Base-by-base conservation (phyloP, 441 rosid genomes). In the Gossypium gossypioides region DNA sequence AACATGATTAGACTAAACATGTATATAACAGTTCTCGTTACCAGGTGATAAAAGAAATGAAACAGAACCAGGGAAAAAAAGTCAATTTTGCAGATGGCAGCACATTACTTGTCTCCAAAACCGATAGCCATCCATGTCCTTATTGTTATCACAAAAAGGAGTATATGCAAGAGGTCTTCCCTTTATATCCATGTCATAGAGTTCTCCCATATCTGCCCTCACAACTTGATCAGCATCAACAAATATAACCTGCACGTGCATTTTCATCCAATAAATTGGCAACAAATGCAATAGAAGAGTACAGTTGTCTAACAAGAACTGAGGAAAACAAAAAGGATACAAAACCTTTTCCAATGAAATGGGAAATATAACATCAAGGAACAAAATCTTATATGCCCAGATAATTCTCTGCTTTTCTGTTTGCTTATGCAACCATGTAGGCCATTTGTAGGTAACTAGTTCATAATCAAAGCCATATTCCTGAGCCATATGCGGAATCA, bases 151-250 rank as follows among this genome's bases (percentile, higher is more conserved):
- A 74, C 99, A 96, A 62, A 96, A 96, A 21, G 99, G 97, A 75
- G 99, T 96, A 79, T 96, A 96, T 10, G 99, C 99, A 59, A 91
- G 96, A 78, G 99, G 97, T 79, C 93, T 91, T 80, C 98, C 98
- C 84, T 91, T 93, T 37, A 96, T 75, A 82, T 96, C 91, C 99
- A 93, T 96, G 86, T 93, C 99, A 76, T 96, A 96, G 56, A 96
- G 90, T 77, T 96, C 98, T 74, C 97, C 98, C 96, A 96, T 93
- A 83, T 96, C 97, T 64, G 99, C 86, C 78, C 97, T 84, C 72
- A 93, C 90, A 69, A 96, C 83, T 83, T 96, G 99, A 87, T 96
- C 99, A 4, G 99, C 99, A 78, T 96, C 99, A 9, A 93, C 99
- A 81, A 96, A 96, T 83, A 96, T 93, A 82, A 96, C 99, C 99